Base-by-base conservation (phyloP, 2,329 filamentous ascomycete species). In the Alternaria ethzedia region DNA sequence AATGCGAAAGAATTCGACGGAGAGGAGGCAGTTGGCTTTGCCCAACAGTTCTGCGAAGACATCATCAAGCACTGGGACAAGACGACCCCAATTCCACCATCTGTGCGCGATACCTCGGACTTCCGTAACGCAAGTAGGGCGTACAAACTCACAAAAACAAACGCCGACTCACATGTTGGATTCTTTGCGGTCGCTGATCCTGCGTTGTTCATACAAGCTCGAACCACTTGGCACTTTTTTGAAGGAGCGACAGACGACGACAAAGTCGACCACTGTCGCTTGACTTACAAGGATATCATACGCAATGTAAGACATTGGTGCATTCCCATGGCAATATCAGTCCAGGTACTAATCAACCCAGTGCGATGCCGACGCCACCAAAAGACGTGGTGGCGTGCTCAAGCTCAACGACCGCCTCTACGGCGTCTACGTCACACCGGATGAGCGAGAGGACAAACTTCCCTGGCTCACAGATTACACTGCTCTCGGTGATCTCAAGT, bases 51-150 rank as follows among this genome's bases (percentile, higher is more conserved):
- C 9, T 52, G 49, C 3, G 13, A 52, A 30, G 30, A 36, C 12
- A 52, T 23, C 17, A n/a, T 52, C 25, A 20, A 49, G 0, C 0
- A 1, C 0, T 26, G 23, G 23, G 46, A 17, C 10, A 0, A 1
- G 0, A 1, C 10, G 4, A 49, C 46, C n/a, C 23, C 46, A 10
- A 3, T 28, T 12, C 23, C 46, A 49, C 46, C 46, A 7, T 5
- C 46, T 7, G 46, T 17, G 13, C 23, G 46, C 1, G 25, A 49
- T 7, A 49, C 46, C 0, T 8, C 25, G 5, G 23, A 49, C 2
- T 49, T 49, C 2, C 15, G n/a, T 15, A 49, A 49, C n/a, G 23
- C 23, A 1, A 49, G 46, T 11, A 49, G 46, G 2, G 25, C 2
- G 2, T 49, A 49, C 6, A 2, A 1, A n/a, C 46, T 49, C 3